Conservation (phyloP, 2,329 filamentous ascomycete species). For the Dactylella cylindrospora region DNA sequence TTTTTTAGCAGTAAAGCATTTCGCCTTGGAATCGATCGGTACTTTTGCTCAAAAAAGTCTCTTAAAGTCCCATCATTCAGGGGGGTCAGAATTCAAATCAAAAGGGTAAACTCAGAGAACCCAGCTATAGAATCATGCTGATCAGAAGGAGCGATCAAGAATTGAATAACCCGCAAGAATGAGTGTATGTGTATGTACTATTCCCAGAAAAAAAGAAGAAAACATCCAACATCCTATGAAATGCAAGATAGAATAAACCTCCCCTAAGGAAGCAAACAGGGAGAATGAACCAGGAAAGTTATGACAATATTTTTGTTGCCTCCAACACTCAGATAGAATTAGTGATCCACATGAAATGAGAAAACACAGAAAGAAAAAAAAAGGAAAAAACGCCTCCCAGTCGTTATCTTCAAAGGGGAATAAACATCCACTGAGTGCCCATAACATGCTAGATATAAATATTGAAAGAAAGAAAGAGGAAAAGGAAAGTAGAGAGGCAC, state of each 20-base stretch:
- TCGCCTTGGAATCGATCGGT: too few relatives aligned
- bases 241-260: background rate
- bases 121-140: too few relatives aligned
- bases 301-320: too few relatives aligned
- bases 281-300: too few relatives aligned
- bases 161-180: slow-evolving; percentile 7
- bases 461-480: slow-evolving; percentile 13
- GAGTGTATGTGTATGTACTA: slow-evolving; percentile 9
- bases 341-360: background rate
- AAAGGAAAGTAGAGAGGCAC: slow-evolving; percentile 7
- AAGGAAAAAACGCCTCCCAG: slow-evolving; percentile 40
- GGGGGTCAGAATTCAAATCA: too few relatives aligned
- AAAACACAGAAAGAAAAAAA: slow-evolving; percentile 5
- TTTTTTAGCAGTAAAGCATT: too few relatives aligned
- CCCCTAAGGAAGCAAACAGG: too few relatives aligned
- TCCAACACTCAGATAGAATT: too few relatives aligned
- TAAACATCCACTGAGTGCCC: slow-evolving; percentile 19
- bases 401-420: slow-evolving; percentile 41
- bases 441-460: slow-evolving; percentile 28
- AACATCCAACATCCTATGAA: too few relatives aligned
- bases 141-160: slow-evolving; percentile 23
- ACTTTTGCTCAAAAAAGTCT: too few relatives aligned
- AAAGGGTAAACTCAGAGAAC: too few relatives aligned
- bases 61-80: too few relatives aligned
- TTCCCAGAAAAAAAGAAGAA: background rate